Evolutionary conservation across 1,284 basidiomycete species (phyloP), one percentile per base, ranked within the genome.

Genomic region (Boletus sp.): DNA sequence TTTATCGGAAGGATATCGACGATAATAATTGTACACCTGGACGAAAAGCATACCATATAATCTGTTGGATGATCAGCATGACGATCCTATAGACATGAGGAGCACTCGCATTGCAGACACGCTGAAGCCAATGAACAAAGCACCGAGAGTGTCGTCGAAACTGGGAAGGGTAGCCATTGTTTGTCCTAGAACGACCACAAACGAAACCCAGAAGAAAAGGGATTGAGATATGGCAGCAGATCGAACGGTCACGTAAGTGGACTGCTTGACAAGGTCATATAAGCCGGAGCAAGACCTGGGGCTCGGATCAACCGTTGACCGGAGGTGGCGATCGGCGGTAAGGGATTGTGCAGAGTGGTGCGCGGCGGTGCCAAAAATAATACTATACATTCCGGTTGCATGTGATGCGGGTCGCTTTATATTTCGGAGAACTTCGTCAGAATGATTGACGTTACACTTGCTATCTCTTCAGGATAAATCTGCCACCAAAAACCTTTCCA

Each of bases 91-190:
- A 35, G 24, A 43, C 33, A 46, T 35, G 27, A 55, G n/a, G 4
- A 72, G 71, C 27, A 75, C 73, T 74, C 78, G 80, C 68, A 62
- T 56, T 58, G 56, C 53, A 45, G 85, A 83, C n/a, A 78, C 67
- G n/a, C 76, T 77, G 68, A 85, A 84, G 50, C 86, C 85, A 57
- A 84, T 70, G 61, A 82, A 76, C 50, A 78, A 73, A n/a, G 86
- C 84, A 49, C 85, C 85, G 11, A 88, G 76, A 1, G 85, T 87
- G 63, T 78, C 76, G 68, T 82, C 76, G 53, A 83, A 60, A 4
- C 55, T 64, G 1, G 62, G 48, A 42, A 53, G 37, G 39, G 35
- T 7, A 16, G 7, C 6, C 72, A 73, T 70, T 29, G 51, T 43
- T 49, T 43, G 42, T 37, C n/a, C 54, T 22, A 53, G 39, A 42